phyloP scores from a whole-genome alignment of 75 land plant genomes.

The Gnetum montanum region DNA sequence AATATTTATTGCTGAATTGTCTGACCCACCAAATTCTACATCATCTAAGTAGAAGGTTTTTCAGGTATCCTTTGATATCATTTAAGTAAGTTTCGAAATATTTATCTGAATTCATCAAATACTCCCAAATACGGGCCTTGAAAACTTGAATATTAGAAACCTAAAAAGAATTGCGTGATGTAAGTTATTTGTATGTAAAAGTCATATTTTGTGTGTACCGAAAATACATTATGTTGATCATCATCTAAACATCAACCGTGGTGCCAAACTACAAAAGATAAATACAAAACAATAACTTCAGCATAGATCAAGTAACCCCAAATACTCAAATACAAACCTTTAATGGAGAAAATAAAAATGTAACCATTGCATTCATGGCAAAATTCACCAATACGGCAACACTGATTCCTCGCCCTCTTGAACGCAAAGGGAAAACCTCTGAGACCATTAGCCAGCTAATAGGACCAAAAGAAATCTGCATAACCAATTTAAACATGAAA shows the following conservation, averaged over 20 bases:
- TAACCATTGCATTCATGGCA: slow-evolving; percentile 88
- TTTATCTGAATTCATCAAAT: too few relatives aligned
- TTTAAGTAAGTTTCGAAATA: too few relatives aligned
- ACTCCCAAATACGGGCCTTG: too few relatives aligned
- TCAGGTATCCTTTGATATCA: too few relatives aligned
- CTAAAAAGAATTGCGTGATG: too few relatives aligned
- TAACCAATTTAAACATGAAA: slow-evolving; percentile 4
- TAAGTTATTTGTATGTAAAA: too few relatives aligned
- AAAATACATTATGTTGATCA: not conserved
- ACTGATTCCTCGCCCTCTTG: slow-evolving; percentile 89
- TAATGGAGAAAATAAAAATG: slow-evolving; percentile 86
- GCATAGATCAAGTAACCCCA: not conserved
- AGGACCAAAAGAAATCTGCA: slow-evolving; percentile 94
- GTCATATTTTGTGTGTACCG: not conserved
- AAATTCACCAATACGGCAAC: slow-evolving; percentile 83
- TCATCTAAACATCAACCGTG: not conserved
- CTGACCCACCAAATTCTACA: too few relatives aligned
- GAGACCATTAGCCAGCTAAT: slow-evolving; percentile 98
- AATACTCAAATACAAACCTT: slow-evolving; percentile 45
- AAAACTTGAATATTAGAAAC: too few relatives aligned
- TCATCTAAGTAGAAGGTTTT: too few relatives aligned
- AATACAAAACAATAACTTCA: not conserved
- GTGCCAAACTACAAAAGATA: not conserved
- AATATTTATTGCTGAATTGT: too few relatives aligned
- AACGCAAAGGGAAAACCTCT: slow-evolving; percentile 89